A percentile compares a stretch with the other conserved stretches of the same genome.
Evolutionary conservation across 176 grass and related monocot species (phyloP).

Genomic region (Carex scoparia): DNA sequence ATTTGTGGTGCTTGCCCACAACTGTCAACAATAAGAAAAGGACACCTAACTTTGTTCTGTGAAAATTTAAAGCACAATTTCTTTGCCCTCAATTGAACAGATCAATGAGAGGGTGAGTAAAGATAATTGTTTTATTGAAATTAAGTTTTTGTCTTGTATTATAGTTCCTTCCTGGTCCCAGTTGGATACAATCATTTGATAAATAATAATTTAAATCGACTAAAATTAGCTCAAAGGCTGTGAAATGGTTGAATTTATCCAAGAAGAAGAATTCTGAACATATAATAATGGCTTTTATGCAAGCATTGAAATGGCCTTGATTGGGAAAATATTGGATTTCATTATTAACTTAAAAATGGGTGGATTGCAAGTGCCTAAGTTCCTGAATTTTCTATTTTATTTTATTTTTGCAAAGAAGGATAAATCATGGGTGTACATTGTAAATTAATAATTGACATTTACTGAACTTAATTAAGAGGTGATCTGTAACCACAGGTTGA

Average conservation of each 20-base stretch:
- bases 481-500: background rate
- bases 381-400: background rate
- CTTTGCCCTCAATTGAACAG: background rate
- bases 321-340: background rate
- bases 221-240: slow-evolving; percentile 7
- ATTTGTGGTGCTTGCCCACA: background rate
- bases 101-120: background rate
- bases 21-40: background rate
- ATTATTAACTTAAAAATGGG: background rate
- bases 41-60: background rate
- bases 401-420: background rate
- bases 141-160: background rate
- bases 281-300: background rate
- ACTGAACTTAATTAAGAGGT: background rate
- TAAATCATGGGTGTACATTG: background rate
- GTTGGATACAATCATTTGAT: background rate
- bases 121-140: background rate
- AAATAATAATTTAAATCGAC: background rate
- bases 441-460: background rate
- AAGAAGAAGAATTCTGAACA: slow-evolving; percentile 14
- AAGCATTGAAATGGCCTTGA: background rate
- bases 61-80: background rate
- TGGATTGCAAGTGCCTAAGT: background rate
- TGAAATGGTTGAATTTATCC: slow-evolving; percentile 16
- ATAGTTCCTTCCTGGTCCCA: background rate